Evolutionary conservation across 306 rosid species (phyloP).

Genomic region (Dryas alaskensis): DNA sequence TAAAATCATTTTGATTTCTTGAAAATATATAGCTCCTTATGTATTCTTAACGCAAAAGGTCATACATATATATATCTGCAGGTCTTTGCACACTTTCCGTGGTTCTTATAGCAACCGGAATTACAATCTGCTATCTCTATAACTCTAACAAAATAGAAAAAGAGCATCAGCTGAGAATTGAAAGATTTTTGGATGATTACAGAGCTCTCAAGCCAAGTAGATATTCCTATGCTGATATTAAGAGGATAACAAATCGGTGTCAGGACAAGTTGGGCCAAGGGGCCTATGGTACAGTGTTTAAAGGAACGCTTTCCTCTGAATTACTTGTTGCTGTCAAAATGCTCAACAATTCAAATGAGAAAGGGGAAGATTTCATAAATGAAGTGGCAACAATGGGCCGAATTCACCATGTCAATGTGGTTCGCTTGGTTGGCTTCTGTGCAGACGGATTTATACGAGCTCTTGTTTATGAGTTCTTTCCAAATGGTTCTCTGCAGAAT

Average conservation of each 20-base stretch:
- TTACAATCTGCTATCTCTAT: no score
- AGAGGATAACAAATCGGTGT: constrained; percentile 27
- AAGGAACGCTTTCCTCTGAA: constrained; percentile 22
- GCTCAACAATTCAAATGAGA: background rate
- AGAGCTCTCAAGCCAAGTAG: constrained; percentile 34
- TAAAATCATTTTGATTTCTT: no score
- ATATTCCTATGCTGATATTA: constrained; percentile 26
- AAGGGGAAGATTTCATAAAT: constrained; percentile 1
- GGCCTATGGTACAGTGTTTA: constrained; percentile 33
- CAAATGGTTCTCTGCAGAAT: constrained; percentile 31
- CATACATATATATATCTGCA: no score
- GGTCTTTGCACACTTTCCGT: no score
- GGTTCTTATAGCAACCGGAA: no score
- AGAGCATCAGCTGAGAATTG: no score
- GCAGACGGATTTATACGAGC: constrained; percentile 34
- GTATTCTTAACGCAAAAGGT: no score
- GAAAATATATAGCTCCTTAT: no score
- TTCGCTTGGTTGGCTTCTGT: constrained; percentile 40
- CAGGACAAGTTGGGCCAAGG: constrained; percentile 33
- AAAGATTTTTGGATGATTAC: constrained; percentile 37
- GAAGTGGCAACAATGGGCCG: constrained; percentile 34
- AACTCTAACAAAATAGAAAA: no score
- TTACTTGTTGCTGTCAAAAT: constrained; percentile 3
- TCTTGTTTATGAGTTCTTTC: constrained; percentile 34
- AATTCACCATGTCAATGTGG: constrained; percentile 39